phyloP scores from a whole-genome alignment of 78 protist genomes.

The Dictyostelium discoideum region dicty_2.7 NC_007090.3:2047501-2048000 shows the following conservation, averaged over 20 bases:
- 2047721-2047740: not conserved
- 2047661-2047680: constrained; percentile 85
- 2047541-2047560: constrained; percentile 93
- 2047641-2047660: constrained; percentile 86
- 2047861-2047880: constrained; percentile 95
- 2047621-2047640: constrained; percentile 88
- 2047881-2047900: constrained; percentile 96
- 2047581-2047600: constrained; percentile 94
- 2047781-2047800: not conserved
- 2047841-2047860: constrained; percentile 97
- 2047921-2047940: constrained; percentile 97
- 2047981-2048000: not conserved
- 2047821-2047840: constrained; percentile 96
- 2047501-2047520: constrained; percentile 85
- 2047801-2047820: constrained; percentile 86
- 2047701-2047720: not conserved
- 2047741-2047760: not conserved
- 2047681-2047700: constrained; percentile 80
- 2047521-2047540: constrained; percentile 95
- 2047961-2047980: not conserved
- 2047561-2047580: constrained; percentile 87
- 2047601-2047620: constrained; percentile 92
- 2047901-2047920: constrained; percentile 96
- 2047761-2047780: not conserved
- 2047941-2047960: constrained; percentile 95